Evolutionary conservation across 1,139 yeast genomes (phyloP).

Genomic region (Geotrichum fermentans): DNA sequence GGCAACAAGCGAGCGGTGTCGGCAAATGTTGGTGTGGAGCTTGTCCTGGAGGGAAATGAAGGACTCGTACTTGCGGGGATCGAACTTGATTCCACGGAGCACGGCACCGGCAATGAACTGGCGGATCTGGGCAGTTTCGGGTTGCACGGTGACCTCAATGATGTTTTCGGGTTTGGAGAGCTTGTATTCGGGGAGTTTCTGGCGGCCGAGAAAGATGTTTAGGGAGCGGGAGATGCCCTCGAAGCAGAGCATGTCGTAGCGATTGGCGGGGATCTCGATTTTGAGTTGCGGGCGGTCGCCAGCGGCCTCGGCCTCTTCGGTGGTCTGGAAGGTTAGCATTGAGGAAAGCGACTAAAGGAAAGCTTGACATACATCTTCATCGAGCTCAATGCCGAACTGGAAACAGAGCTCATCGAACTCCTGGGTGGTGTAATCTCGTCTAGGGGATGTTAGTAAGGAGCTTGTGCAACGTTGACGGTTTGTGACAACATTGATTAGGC

Average conservation of each 20-base stretch:
- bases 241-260: constrained; percentile 95
- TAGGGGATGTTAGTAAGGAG: constrained; percentile 11
- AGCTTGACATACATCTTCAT: constrained; percentile 57
- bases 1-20: constrained; percentile 95
- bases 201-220: constrained; percentile 78
- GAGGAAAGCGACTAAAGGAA: not conserved
- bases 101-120: constrained; percentile 95
- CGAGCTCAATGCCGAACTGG: constrained; percentile 95
- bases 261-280: constrained; percentile 94
- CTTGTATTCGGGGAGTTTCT: constrained; percentile 60
- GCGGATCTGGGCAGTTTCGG: constrained; percentile 67
- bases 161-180: constrained; percentile 47
- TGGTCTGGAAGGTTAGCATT: constrained; percentile 22
- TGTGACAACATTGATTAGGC: not conserved
- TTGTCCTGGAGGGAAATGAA: constrained; percentile 96
- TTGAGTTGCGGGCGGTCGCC: constrained; percentile 93
- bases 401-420: constrained; percentile 97
- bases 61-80: constrained; percentile 81
- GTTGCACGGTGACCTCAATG: constrained; percentile 63
- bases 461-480: not conserved
- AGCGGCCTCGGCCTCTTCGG: constrained; percentile 51
- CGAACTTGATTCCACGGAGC: constrained; percentile 74
- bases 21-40: constrained; percentile 89
- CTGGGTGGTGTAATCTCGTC: constrained; percentile 74
- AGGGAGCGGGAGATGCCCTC: constrained; percentile 97